Evolutionary conservation across 1,139 yeast genomes (phyloP).

Genomic region (Zygosaccharomyces pseudobailii): DNA sequence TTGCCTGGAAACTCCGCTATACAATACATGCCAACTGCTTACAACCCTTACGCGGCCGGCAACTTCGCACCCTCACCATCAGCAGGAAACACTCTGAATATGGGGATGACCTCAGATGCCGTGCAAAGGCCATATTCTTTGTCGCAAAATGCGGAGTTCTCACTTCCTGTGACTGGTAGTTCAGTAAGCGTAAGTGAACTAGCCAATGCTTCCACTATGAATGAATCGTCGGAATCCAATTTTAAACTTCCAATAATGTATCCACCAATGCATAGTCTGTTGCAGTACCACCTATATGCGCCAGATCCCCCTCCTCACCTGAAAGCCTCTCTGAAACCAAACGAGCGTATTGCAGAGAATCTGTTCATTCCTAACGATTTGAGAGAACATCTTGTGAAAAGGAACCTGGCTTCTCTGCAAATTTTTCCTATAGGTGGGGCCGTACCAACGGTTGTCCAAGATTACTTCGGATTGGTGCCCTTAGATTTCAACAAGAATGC

Average conservation of each 20-base stretch:
- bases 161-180: neutral
- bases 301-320: constrained; percentile 81
- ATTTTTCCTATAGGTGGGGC: constrained; percentile 37
- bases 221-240: constrained; percentile 11
- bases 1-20: constrained; percentile 17
- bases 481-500: constrained; percentile 57
- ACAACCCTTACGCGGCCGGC: constrained; percentile 33
- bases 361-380: constrained; percentile 70
- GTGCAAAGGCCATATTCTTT: neutral
- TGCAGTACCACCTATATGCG: constrained; percentile 85
- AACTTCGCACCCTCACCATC: constrained; percentile 31
- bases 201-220: neutral
- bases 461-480: constrained; percentile 83
- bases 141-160: constrained; percentile 3
- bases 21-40: constrained; percentile 19
- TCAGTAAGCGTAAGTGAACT: constrained; percentile 2
- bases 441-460: constrained; percentile 52
- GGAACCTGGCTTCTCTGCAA: constrained; percentile 78
- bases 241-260: constrained; percentile 30
- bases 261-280: constrained; percentile 40
- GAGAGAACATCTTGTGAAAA: constrained; percentile 65
- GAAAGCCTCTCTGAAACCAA: constrained; percentile 53
- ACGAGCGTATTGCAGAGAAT: constrained; percentile 64
- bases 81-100: constrained; percentile 15
- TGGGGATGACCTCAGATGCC: constrained; percentile 3